Conservation (phyloP, 805 yeast genomes). For the Hanseniaspora lachancei region DNA sequence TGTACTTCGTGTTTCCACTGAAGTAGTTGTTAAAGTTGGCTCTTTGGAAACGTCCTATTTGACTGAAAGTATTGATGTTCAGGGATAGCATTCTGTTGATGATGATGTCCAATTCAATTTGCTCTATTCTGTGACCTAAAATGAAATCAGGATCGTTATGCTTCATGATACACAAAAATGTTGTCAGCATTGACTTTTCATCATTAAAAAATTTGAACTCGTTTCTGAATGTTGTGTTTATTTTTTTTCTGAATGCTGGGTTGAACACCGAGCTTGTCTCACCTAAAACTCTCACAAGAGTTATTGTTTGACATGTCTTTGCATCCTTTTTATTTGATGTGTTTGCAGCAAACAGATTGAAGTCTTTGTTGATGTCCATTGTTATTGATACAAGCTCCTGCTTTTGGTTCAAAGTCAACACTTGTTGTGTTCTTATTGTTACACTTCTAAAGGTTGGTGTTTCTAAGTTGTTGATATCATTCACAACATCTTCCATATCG, state of each 20-base stretch:
- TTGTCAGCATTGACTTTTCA: constrained; percentile 61
- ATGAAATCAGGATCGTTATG: constrained; percentile 84
- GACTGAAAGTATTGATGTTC: constrained; percentile 62
- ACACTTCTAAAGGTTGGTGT: constrained; percentile 62
- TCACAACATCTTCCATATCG: constrained; percentile 29
- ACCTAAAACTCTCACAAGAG: constrained; percentile 44
- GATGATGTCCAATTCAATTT: constrained; percentile 62
- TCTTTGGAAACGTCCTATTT: constrained; percentile 70
- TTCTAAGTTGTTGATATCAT: constrained; percentile 33
- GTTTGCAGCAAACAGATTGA: constrained; percentile 58
- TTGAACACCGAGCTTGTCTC: constrained; percentile 54
- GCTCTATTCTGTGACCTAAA: constrained; percentile 76
- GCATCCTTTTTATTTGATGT: constrained; percentile 21
- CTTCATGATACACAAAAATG: constrained; percentile 59
- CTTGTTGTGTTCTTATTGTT: constrained; percentile 66
- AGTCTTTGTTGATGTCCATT: constrained; percentile 55
- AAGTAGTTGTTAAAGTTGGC: constrained; percentile 66
- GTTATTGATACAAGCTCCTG: constrained; percentile 85
- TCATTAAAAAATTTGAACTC: constrained; percentile 48
- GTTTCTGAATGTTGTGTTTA: constrained; percentile 39
- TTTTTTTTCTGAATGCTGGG: constrained; percentile 62
- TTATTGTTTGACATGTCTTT: constrained; percentile 29
- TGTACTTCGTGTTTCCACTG: constrained; percentile 41
- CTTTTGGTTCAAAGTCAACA: constrained; percentile 55
- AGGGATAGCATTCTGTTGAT: constrained; percentile 69